Evolutionary conservation across 2,329 filamentous ascomycete genomes (phyloP).

Genomic region (Diaporthe humulicola): DNA sequence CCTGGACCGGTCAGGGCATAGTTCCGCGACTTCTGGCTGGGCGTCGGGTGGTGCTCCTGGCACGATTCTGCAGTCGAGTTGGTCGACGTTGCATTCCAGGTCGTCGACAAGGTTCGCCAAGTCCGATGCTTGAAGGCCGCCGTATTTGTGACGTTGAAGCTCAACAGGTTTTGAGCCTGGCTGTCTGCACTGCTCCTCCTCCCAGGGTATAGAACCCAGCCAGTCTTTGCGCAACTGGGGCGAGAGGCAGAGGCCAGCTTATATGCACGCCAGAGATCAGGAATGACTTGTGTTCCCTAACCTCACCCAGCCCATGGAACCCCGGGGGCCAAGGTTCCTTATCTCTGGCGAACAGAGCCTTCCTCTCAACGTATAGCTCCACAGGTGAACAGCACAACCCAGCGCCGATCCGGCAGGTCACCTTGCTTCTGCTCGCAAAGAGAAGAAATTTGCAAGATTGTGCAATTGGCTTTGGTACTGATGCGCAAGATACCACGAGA

Average conservation of each 20-base stretch:
- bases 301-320: constrained; percentile 12
- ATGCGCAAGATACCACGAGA: constrained; percentile 2
- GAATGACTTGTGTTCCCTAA: background rate
- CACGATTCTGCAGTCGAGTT: background rate
- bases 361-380: constrained; percentile 27
- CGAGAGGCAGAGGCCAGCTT: constrained; percentile 5
- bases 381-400: constrained; percentile 25
- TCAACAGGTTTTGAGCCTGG: constrained; percentile 8
- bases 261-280: constrained; percentile 24
- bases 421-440: background rate
- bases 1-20: background rate
- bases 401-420: constrained; percentile 36
- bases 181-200: background rate
- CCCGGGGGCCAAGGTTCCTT: constrained; percentile 22
- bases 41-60: background rate
- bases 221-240: background rate
- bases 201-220: background rate
- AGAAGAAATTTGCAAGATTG: background rate
- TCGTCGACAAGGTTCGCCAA: constrained; percentile 21
- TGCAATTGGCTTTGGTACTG: constrained; percentile 6
- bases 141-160: constrained; percentile 9
- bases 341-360: constrained; percentile 35
- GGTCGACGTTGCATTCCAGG: background rate
- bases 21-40: background rate
- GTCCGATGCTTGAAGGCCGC: constrained; percentile 1